Percentiles rank a stretch among this genome's conserved stretches.
These are phyloP conservation scores for Xylaria grammica DNA, from an alignment of 495 filamentous ascomycete genomes.

Conservation along the genomic window DNA sequence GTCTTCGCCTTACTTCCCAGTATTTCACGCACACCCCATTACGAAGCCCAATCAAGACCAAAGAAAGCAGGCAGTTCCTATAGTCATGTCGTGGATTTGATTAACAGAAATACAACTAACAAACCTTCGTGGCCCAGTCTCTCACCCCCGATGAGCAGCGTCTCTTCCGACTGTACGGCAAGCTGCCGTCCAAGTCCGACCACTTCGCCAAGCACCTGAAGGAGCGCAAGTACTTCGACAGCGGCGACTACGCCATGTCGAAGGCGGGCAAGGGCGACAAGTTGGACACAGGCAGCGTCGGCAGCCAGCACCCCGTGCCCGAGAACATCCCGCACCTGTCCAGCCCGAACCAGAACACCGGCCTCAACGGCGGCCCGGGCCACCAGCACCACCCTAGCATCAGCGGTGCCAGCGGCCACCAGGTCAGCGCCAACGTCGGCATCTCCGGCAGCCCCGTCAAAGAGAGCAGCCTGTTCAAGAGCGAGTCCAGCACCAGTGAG, in stretches of 20 bases:
- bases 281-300: constrained; percentile 90
- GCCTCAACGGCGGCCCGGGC: constrained; percentile 48
- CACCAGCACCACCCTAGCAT: constrained; percentile 50
- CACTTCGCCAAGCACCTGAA: constrained; percentile 97
- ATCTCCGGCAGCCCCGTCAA: constrained; percentile 81
- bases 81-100: constrained; percentile 10
- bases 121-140: constrained; percentile 58
- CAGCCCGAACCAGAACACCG: constrained; percentile 61
- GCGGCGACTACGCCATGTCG: constrained; percentile 94
- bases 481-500: constrained; percentile 76
- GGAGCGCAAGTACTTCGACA: constrained; percentile 99
- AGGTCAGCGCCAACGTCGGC: constrained; percentile 27
- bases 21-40: neutral
- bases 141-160: constrained; percentile 92
- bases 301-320: constrained; percentile 90
- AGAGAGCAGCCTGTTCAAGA: constrained; percentile 81
- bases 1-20: constrained; percentile 2
- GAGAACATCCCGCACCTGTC: constrained; percentile 96
- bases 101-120: constrained; percentile 24
- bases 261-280: constrained; percentile 97
- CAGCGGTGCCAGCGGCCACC: constrained; percentile 48
- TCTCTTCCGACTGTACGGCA: constrained; percentile 94
- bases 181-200: constrained; percentile 93
- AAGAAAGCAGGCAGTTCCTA: constrained; percentile 19
- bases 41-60: neutral